Percentiles rank a stretch among this genome's conserved stretches.
Evolutionary conservation across 495 filamentous ascomycete species (phyloP).

Genomic region (Tirmania nivea): DNA sequence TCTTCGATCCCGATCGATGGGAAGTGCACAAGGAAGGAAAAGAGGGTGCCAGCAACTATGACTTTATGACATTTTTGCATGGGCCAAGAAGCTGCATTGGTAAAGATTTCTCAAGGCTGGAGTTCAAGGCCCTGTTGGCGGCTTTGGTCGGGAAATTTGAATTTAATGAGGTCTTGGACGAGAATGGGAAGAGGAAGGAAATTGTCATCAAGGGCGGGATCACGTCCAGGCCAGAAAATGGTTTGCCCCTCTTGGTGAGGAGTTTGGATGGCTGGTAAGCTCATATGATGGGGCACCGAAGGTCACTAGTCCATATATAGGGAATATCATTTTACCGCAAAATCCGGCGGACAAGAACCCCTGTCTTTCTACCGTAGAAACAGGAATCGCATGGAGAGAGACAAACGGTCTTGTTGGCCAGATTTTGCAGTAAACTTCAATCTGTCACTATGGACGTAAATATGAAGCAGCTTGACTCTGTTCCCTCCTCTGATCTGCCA

Average conservation of each 20-base stretch:
- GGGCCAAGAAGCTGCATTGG: slow-evolving; percentile 42
- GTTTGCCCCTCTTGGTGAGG: slow-evolving; percentile 39
- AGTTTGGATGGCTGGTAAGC: slow-evolving; percentile 41
- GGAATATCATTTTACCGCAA: too few relatives aligned
- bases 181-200: slow-evolving; percentile 31
- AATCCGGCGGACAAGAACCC: too few relatives aligned
- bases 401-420: too few relatives aligned
- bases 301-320: too few relatives aligned
- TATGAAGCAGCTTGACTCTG: too few relatives aligned
- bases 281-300: not conserved
- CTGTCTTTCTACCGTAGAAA: too few relatives aligned
- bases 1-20: slow-evolving; percentile 40
- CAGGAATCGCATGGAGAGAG: too few relatives aligned
- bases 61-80: slow-evolving; percentile 40
- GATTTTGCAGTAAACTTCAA: too few relatives aligned
- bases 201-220: slow-evolving; percentile 36
- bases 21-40: slow-evolving; percentile 20
- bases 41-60: slow-evolving; percentile 29
- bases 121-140: slow-evolving; percentile 67
- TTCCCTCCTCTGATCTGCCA: too few relatives aligned
- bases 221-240: slow-evolving; percentile 41
- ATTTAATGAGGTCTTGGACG: slow-evolving; percentile 37
- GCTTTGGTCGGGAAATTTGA: slow-evolving; percentile 50
- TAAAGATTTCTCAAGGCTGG: slow-evolving; percentile 56
- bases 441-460: too few relatives aligned